phyloP scores from a whole-genome alignment of 306 rosid species.

The Echinosophora koreensis region DNA sequence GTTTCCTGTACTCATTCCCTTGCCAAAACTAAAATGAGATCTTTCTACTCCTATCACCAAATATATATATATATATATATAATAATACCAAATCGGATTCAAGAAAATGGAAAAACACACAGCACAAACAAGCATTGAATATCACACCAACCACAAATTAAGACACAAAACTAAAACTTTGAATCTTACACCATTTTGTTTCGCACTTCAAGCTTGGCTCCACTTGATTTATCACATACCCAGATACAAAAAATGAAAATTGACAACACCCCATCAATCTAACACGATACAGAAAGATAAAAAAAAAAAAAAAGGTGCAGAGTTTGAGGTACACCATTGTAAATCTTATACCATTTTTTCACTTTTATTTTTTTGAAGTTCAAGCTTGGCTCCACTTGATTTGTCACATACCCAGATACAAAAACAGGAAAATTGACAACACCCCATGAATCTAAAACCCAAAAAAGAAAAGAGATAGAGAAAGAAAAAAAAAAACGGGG shows the following conservation, averaged over 20 bases:
- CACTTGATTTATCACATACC: background rate
- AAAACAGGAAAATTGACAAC: background rate
- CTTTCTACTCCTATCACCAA: background rate
- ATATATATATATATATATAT: no score
- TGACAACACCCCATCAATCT: slow-evolving; percentile 10
- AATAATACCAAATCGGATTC: slow-evolving; percentile 9
- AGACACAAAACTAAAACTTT: no score
- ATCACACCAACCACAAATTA: slow-evolving; percentile 15
- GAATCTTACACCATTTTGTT: background rate
- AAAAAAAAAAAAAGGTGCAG: background rate
- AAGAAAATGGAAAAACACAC: background rate
- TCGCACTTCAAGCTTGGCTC: background rate
- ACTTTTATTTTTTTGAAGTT: background rate
- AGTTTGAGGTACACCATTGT: slow-evolving; percentile 46
- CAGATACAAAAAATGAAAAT: background rate
- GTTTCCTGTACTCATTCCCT: background rate
- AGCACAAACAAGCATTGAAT: slow-evolving; percentile 14
- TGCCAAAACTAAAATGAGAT: background rate
- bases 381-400: background rate
- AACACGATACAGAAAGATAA: background rate
- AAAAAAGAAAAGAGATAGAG: background rate
- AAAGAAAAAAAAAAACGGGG: no score
- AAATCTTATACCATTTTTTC: background rate
- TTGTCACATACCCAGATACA: background rate
- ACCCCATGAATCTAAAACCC: background rate